phyloP scores from a whole-genome alignment of 192 early-diverging fungal genomes.

The Mortierella hygrophila region DNA sequence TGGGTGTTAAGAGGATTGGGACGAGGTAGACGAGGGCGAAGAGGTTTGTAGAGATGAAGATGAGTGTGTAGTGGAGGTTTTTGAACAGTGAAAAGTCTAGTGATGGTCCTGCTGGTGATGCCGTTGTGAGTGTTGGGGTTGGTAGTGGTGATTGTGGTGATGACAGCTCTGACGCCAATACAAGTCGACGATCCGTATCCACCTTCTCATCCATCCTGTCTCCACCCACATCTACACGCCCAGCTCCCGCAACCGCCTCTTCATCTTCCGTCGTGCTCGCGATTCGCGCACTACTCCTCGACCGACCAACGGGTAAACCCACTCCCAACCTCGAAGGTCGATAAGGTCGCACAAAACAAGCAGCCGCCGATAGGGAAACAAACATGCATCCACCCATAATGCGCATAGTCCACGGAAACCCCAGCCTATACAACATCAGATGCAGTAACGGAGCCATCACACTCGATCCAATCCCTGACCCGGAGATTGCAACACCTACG shows the following conservation, averaged over 20 bases:
- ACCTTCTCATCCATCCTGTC: not conserved
- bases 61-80: not conserved
- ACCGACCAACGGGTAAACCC: too few species aligned
- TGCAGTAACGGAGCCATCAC: constrained; percentile 14
- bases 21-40: constrained; percentile 26
- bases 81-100: constrained; percentile 17
- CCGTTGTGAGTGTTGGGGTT: not conserved
- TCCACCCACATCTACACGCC: not conserved
- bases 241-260: not conserved
- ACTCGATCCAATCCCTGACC: constrained; percentile 21
- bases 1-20: constrained; percentile 15
- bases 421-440: constrained; percentile 11
- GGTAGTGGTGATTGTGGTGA: not conserved
- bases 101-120: not conserved
- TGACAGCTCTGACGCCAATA: not conserved
- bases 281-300: too few species aligned
- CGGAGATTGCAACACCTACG: constrained; percentile 19
- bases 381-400: constrained; percentile 24
- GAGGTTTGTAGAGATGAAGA: constrained; percentile 22
- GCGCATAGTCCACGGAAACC: constrained; percentile 22
- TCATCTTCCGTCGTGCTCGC: too few species aligned
- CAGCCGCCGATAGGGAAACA: constrained; percentile 4
- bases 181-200: not conserved
- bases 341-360: constrained; percentile 8
- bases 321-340: not conserved